phyloP scores from a whole-genome alignment of 352 stramenopile species.

The Thalassiosira hispida region DNA sequence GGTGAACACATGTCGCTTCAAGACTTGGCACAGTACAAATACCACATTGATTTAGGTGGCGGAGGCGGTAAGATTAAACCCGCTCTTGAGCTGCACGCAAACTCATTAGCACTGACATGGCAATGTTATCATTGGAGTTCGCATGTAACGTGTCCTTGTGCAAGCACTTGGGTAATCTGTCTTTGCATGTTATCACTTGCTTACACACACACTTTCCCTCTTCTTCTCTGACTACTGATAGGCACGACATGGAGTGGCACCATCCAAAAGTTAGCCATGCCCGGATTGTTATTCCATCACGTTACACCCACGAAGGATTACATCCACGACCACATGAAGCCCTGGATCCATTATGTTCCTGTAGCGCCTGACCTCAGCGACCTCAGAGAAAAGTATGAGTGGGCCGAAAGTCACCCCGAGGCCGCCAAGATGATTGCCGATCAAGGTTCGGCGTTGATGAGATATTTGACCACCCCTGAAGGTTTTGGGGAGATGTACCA shows the following conservation, averaged over 20 bases:
- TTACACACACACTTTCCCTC: too few species aligned
- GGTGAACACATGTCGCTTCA: not conserved
- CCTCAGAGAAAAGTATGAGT: slow-evolving; percentile 49
- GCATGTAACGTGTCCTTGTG: slow-evolving; percentile 89
- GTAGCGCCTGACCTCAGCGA: slow-evolving; percentile 40
- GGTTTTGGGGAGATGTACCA: slow-evolving; percentile 24
- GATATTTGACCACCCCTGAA: slow-evolving; percentile 11
- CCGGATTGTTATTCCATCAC: slow-evolving; percentile 54
- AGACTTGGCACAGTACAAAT: slow-evolving; percentile 3
- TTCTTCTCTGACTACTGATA: too few species aligned
- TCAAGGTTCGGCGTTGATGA: slow-evolving; percentile 17
- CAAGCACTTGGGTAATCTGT: slow-evolving; percentile 97
- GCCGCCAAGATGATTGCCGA: slow-evolving; percentile 34
- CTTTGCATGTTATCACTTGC: too few species aligned
- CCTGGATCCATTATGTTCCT: slow-evolving; percentile 53
- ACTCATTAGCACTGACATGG: slow-evolving; percentile 86
- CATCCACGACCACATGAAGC: slow-evolving; percentile 36
- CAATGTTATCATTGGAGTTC: slow-evolving; percentile 63
- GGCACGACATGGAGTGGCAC: slow-evolving; percentile 47
- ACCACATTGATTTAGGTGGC: slow-evolving; percentile 5
- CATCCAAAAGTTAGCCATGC: slow-evolving; percentile 43
- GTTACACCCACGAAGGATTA: slow-evolving; percentile 57
- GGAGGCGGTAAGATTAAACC: too few species aligned
- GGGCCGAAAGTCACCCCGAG: slow-evolving; percentile 40
- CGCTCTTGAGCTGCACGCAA: slow-evolving; percentile 88